Evolutionary conservation across 2,329 filamentous ascomycete species (phyloP), one percentile per base, ranked within the genome.

Genomic region (Colletotrichum plurivorum): DNA sequence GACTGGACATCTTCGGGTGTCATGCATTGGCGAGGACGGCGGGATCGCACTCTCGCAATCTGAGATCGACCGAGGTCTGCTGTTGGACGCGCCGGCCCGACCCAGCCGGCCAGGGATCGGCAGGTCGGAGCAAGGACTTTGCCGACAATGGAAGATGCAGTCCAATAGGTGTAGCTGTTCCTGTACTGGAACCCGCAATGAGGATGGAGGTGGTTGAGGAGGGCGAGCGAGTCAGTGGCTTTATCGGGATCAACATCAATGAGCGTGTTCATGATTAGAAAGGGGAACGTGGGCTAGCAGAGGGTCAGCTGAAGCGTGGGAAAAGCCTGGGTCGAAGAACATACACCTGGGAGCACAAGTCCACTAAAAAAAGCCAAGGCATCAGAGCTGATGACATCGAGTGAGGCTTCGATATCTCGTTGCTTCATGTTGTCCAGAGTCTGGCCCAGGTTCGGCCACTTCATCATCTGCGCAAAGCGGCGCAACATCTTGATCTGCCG

Each of bases 311-410:
- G 52, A n/a, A n/a, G 10, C 8, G 18, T 12, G 5, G 36, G 27
- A 15, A 12, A 12, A 39, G 15, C 36, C 48, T 31, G 16, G 7
- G 31, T 10, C 31, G 8, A 13, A 58, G 18, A 10, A 77, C 89
- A 85, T 78, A 88, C 85, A 12, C 92, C 92, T 9, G 92, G 92
- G 4, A 94, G 80, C 43, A 94, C 87, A 15, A 94, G 85, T 4
- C 92, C 92, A 45, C 90, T 92, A 75, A 94, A 94, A 81, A 92
- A 94, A 7, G 92, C 92, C 88, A 93, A 91, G 16, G 92, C 88
- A 75, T 93, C 91, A 20, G 91, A 92, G 74, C 90, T 90, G 75
- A 90, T 81, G 48, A 85, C 81, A 71, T 92, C 84, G 60, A 93
- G 80, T 15, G 84, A 83, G 22, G 86, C 84, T 68, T 91, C 88